Evolutionary conservation across 768 basidiomycete species (phyloP), one percentile per base, ranked within the genome.

Genomic region (Tulasnella sp.): DNA sequence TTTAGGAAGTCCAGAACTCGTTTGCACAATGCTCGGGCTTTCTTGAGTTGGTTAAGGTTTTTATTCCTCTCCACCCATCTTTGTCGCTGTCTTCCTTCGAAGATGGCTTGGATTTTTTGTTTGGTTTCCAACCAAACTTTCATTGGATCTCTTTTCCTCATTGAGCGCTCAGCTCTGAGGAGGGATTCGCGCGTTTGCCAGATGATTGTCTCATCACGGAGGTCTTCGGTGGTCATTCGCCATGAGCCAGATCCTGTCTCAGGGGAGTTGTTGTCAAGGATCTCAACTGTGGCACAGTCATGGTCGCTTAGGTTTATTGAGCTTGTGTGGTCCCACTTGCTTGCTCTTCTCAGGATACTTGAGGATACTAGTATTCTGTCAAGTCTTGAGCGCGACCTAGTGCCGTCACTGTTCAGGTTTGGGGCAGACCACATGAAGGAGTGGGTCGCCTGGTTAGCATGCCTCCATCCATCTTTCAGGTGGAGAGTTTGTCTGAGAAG

Each of bases 241-340:
- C 56, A 58, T 21, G 26, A 17, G 2, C 38, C 48, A 3, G 15
- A 1, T 11, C 56, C 56, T 0, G 27, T n/a, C 0, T 8, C 3
- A 2, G 56, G 56, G 11, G n/a, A 23, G 13, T 10, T 19, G 0
- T 11, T 7, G 7, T 58, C 56, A 1, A 1, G 4, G 0, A 58
- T 17, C 5, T 45, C 23, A 17, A 19, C 56, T 1, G 9, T 41
- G 1, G 38, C 56, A 1, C 17, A 10, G 1, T 48, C 1, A 27
- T 58, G 56, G 27, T 58, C 56, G n/a, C 56, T 58, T 8, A 58
- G 56, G 24, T 9, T 17, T 1, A 24, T 2, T 1, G 56, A 52
- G 5, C 3, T 8, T 10, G 3, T 7, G 2, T 24, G 4, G 3
- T 56, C 5, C 45, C 7, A 7, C 8, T 11, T 3, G 3, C 15